Evolutionary conservation across 2,329 filamentous ascomycete genomes (phyloP).

Genomic region (Ambrosiella cleistominuta): DNA sequence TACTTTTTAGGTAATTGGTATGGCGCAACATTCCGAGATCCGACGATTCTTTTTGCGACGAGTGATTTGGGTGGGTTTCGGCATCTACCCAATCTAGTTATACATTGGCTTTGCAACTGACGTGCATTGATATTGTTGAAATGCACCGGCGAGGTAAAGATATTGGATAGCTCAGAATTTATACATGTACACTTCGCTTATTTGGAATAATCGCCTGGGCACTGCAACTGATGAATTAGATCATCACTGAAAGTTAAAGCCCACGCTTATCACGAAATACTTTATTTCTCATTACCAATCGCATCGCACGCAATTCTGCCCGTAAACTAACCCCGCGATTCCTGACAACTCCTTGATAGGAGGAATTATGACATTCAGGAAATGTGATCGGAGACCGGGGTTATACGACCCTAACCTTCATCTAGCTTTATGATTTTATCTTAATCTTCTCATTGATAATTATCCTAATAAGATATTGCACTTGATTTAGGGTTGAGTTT

Average conservation of each 20-base stretch:
- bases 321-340: not conserved
- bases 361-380: not conserved
- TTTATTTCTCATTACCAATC: not conserved
- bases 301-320: not conserved
- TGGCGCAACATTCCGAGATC: slow-evolving; percentile 1
- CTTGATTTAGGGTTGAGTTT: too few relatives aligned
- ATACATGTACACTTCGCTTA: not conserved
- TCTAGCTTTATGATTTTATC: not conserved
- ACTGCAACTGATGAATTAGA: not conserved
- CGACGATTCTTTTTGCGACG: not conserved
- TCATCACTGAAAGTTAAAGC: not conserved
- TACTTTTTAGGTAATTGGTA: not conserved
- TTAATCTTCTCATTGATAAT: not conserved
- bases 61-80: not conserved
- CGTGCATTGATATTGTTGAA: too few relatives aligned
- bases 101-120: not conserved
- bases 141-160: too few relatives aligned
- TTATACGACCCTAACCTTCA: not conserved
- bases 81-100: not conserved
- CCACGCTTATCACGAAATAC: not conserved
- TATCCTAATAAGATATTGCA: too few relatives aligned
- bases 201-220: not conserved
- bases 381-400: not conserved
- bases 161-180: too few relatives aligned
- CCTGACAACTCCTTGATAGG: not conserved